Base-by-base conservation (phyloP, 2,329 filamentous ascomycete genomes). In the Sarocladiaceae sp. region DNA sequence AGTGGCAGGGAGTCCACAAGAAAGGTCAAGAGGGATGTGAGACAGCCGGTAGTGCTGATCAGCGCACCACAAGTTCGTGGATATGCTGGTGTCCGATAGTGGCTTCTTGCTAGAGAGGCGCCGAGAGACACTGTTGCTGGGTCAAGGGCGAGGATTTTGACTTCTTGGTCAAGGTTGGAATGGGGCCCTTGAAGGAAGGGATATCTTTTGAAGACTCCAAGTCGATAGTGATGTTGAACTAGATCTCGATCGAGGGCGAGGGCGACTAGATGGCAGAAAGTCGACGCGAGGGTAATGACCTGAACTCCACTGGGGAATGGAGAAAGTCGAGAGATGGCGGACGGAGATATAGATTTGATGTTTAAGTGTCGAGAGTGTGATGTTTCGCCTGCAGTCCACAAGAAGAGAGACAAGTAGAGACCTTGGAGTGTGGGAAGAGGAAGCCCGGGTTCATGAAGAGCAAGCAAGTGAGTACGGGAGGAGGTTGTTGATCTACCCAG, bases 11-110 rank as follows among this genome's bases (percentile, higher is more conserved):
- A 36, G 31, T n/a, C 46, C 33, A 31, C 44, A 48, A 22, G 47
- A 37, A 33, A 33, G 29, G 52, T 52, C 44, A 48, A 22, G 47
- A 37, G 47, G 47, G 29, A 53, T 52, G 56, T 68, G 58, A 71
- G 68, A 70, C 68, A 71, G 53, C 22, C 39, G 55, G 57, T 62
- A 56, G 57, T 62, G 63, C 57, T 64, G 63, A 68, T 70, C 65
- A 64, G 25, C 37, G 63, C 59, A 62, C 58, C 57, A 53, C 57
- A 50, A 63, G 58, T 64, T 67, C 61, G 60, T 59, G 36, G 50
- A 44, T 33, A 42, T 28, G 25, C 20, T 46, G 40, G 44, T 48
- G 26, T 48, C 44, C 44, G 44, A 33, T 48, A 48, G 44, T 48
- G 44, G 40, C 44, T 29, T 10, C 17, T 26, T 35, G 13, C 37